These are phyloP conservation scores for Lasiodiplodia sp. DNA, from an alignment of 2,329 filamentous ascomycete genomes.

Conservation along the genomic window DNA sequence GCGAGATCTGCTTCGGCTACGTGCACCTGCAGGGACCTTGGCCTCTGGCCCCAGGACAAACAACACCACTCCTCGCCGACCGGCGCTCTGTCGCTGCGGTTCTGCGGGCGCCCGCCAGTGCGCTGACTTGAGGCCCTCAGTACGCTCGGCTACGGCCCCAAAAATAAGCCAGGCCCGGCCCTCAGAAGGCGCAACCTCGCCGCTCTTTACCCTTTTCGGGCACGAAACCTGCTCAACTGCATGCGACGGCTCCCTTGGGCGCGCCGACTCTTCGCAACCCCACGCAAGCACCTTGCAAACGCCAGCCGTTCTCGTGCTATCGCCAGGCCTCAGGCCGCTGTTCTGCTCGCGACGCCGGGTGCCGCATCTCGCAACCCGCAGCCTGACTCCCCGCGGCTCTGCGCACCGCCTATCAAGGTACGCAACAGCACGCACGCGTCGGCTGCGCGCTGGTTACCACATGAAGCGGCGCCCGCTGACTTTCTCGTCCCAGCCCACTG, in stretches of 20 bases:
- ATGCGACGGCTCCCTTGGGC: constrained; percentile 24
- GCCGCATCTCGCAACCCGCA: neutral
- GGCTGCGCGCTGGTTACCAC: constrained; percentile 6
- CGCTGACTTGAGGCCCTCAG: constrained; percentile 24
- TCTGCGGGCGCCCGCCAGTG: constrained; percentile 4
- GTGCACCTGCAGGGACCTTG: constrained; percentile 19
- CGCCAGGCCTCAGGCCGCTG: constrained; percentile 3
- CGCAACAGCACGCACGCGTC: constrained; percentile 9
- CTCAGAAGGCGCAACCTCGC: constrained; percentile 24
- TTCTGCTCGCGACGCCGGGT: constrained; percentile 12
- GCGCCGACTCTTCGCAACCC: constrained; percentile 26
- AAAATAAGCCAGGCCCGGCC: constrained; percentile 19
- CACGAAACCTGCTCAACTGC: constrained; percentile 30
- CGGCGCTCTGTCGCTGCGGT: neutral
- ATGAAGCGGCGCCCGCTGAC: constrained; percentile 15
- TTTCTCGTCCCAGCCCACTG: constrained; percentile 22
- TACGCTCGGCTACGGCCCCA: constrained; percentile 6
- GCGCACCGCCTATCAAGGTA: constrained; percentile 19
- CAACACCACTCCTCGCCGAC: neutral
- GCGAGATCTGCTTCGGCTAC: constrained; percentile 24
- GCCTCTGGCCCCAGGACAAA: neutral
- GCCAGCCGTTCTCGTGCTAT: constrained; percentile 19
- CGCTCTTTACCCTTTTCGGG: constrained; percentile 21
- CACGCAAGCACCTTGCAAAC: constrained; percentile 23
- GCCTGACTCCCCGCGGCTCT: constrained; percentile 8